Evolutionary conservation across 1,139 yeast genomes (phyloP).

Genomic region (Taphrina pruni): DNA sequence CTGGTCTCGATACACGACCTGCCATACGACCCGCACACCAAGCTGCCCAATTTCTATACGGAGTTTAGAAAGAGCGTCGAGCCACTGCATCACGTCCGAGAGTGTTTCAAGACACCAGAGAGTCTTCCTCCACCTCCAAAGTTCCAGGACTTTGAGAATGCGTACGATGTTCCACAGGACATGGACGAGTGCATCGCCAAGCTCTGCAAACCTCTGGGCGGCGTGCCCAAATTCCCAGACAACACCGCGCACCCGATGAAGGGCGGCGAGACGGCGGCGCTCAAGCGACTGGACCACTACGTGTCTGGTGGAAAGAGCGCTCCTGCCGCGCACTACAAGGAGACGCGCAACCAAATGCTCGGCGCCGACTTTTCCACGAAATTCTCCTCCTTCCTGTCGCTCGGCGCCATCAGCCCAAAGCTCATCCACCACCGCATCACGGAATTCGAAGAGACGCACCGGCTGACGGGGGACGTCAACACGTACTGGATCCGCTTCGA

Average conservation of each 20-base stretch:
- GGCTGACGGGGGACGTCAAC: constrained; percentile 34
- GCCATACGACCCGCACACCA: constrained; percentile 25
- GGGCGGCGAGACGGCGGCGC: constrained; percentile 29
- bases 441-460: constrained; percentile 24
- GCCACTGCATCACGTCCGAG: constrained; percentile 25
- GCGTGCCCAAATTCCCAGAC: constrained; percentile 12
- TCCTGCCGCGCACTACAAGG: constrained; percentile 37
- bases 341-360: constrained; percentile 33
- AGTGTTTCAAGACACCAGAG: constrained; percentile 28
- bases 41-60: constrained; percentile 34
- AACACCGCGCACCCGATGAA: constrained; percentile 38
- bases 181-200: constrained; percentile 24
- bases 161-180: constrained; percentile 26
- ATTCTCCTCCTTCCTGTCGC: constrained; percentile 36
- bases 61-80: constrained; percentile 39
- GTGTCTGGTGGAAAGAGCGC: constrained; percentile 30
- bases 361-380: constrained; percentile 40
- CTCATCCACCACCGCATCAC: constrained; percentile 34
- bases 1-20: constrained; percentile 30
- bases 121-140: constrained; percentile 19
- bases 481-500: constrained; percentile 40
- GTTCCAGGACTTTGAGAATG: constrained; percentile 16
- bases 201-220: constrained; percentile 36
- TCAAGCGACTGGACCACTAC: constrained; percentile 31
- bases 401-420: constrained; percentile 25